These are phyloP conservation scores for Diaporthe citriasiana DNA, from an alignment of 2,329 filamentous ascomycete species.

Conservation along the genomic window DNA sequence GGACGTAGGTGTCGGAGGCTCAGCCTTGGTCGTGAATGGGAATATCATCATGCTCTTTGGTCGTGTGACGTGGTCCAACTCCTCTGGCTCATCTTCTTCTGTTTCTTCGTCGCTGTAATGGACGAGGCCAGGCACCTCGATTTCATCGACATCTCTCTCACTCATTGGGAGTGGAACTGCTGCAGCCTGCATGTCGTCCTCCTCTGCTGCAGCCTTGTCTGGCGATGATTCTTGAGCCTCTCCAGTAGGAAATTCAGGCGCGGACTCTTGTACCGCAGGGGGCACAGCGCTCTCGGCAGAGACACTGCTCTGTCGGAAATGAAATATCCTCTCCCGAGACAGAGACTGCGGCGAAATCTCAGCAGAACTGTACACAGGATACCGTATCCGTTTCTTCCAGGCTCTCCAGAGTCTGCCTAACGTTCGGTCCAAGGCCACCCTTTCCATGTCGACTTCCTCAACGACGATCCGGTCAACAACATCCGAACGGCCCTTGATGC, in stretches of 20 bases:
- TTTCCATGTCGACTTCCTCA: slow-evolving; percentile 92
- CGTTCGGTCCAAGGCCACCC: slow-evolving; percentile 89
- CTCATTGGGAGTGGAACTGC: slow-evolving; percentile 78
- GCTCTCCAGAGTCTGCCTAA: slow-evolving; percentile 92
- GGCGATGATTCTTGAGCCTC: slow-evolving; percentile 36
- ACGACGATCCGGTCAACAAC: slow-evolving; percentile 80
- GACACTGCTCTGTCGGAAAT: slow-evolving; percentile 56
- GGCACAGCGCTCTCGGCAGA: slow-evolving; percentile 53
- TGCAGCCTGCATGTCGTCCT: slow-evolving; percentile 64
- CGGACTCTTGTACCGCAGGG: slow-evolving; percentile 53
- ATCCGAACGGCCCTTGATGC: slow-evolving; percentile 60
- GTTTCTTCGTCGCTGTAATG: slow-evolving; percentile 74
- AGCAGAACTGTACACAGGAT: slow-evolving; percentile 62
- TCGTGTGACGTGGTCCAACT: slow-evolving; percentile 52
- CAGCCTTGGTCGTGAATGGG: slow-evolving; percentile 47
- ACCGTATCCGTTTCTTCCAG: slow-evolving; percentile 89
- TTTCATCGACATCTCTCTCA: slow-evolving; percentile 81
- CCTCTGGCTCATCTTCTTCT: slow-evolving; percentile 56
- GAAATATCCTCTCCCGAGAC: slow-evolving; percentile 58
- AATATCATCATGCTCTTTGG: slow-evolving; percentile 63
- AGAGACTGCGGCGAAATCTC: slow-evolving; percentile 64
- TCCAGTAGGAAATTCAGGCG: slow-evolving; percentile 29
- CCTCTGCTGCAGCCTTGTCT: slow-evolving; percentile 44
- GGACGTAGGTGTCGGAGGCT: slow-evolving; percentile 53
- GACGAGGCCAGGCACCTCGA: slow-evolving; percentile 81